A percentile compares a stretch with the other conserved stretches of the same genome.
Evolutionary conservation across 164 flowering plant genomes (phyloP).

Genomic region (Cinnamomum chago): DNA sequence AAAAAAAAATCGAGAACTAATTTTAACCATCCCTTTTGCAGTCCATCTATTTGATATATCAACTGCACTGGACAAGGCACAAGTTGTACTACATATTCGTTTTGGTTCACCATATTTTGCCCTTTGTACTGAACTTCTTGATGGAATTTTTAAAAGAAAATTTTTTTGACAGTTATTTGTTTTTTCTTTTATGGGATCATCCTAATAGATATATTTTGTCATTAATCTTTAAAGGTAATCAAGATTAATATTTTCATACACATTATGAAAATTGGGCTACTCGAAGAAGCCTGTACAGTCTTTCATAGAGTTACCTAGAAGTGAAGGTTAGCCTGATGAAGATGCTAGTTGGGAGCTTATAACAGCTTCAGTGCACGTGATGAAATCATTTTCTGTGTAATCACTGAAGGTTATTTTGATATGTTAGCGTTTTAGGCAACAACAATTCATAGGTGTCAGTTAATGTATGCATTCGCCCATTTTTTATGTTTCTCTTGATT

Average conservation of each 20-base stretch:
- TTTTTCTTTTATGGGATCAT: too few species aligned
- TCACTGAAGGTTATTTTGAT: not conserved
- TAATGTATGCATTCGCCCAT: not conserved
- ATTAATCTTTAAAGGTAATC: slow-evolving; percentile 48
- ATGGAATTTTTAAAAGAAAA: too few species aligned
- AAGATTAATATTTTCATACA: slow-evolving; percentile 49
- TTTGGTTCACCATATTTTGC: too few species aligned
- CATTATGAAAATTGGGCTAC: slow-evolving; percentile 64
- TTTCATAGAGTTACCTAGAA: slow-evolving; percentile 93
- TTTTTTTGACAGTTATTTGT: too few species aligned
- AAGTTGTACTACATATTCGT: too few species aligned
- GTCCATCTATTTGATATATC: too few species aligned
- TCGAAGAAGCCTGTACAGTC: slow-evolving; percentile 71
- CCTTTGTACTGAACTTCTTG: too few species aligned
- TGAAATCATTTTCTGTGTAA: slow-evolving; percentile 95
- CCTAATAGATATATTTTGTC: not conserved
- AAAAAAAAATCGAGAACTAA: too few species aligned
- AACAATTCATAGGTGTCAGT: not conserved
- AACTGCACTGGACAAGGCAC: too few species aligned
- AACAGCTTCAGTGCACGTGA: slow-evolving; percentile 82
- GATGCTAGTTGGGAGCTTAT: slow-evolving; percentile 80
- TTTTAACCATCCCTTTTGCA: too few species aligned
- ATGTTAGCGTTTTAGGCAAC: not conserved
- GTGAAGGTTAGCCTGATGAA: slow-evolving; percentile 58
- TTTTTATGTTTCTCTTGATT: not conserved